Percentiles rank a stretch among this genome's conserved stretches.
These are phyloP conservation scores for Passiflora organensis DNA, from an alignment of 345 rosid species.

Conservation along the genomic window DNA sequence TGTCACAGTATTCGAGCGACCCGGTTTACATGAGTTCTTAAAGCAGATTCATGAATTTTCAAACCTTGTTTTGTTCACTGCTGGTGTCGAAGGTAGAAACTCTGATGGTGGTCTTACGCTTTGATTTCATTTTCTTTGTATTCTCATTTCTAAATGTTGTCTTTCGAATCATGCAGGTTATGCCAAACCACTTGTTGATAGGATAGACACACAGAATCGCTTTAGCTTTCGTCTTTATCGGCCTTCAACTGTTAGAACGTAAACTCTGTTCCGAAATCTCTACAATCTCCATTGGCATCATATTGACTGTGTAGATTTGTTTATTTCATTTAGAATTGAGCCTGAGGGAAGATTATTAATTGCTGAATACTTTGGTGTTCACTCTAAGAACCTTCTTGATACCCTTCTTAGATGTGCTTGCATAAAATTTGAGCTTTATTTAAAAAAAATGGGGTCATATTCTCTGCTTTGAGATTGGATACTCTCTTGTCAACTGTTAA, in stretches of 20 bases:
- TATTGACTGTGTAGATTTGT: too few species aligned
- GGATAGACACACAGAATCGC: conserved; percentile 59
- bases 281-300: background rate
- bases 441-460: too few species aligned
- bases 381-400: too few species aligned
- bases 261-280: background rate
- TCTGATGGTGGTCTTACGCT: conserved; percentile 12
- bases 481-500: too few species aligned
- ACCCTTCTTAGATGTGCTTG: too few species aligned
- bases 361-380: background rate
- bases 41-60: conserved; percentile 67
- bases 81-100: conserved; percentile 81
- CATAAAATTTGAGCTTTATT: too few species aligned
- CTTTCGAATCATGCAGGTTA: conserved; percentile 51
- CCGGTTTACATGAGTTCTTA: conserved; percentile 79
- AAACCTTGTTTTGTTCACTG: conserved; percentile 84
- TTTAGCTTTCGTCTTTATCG: conserved; percentile 14
- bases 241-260: conserved; percentile 20
- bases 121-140: background rate
- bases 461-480: too few species aligned
- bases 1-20: conserved; percentile 91
- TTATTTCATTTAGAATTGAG: too few species aligned
- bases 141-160: conserved; percentile 2
- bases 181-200: conserved; percentile 93
- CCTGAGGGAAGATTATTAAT: background rate